Conservation (phyloP, 352 stramenopile species). For the Phytophthora pini region DNA sequence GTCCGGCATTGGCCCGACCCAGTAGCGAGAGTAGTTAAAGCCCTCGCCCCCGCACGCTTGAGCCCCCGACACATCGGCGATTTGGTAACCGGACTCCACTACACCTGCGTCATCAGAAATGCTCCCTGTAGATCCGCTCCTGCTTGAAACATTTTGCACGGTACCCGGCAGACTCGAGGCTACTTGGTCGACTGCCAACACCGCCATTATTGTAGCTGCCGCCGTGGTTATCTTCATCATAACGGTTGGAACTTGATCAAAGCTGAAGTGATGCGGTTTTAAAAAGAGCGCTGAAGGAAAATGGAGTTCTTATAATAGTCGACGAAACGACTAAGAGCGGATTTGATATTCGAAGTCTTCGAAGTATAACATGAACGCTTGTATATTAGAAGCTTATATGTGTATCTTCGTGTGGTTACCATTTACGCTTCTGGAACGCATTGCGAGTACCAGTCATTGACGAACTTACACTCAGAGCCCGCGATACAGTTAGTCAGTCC, state of each 20-base stretch:
- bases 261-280: neutral
- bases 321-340: no score
- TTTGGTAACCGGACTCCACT: slow-evolving; percentile 15
- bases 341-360: neutral
- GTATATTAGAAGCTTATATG: neutral
- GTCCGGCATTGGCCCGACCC: slow-evolving; percentile 16
- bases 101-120: slow-evolving; percentile 1
- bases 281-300: no score
- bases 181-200: neutral
- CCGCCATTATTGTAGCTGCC: neutral
- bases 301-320: no score
- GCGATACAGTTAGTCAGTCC: slow-evolving; percentile 22
- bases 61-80: slow-evolving; percentile 25
- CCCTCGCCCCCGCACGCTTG: slow-evolving; percentile 26
- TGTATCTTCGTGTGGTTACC: neutral
- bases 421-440: slow-evolving; percentile 34
- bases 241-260: neutral
- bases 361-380: neutral
- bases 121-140: neutral
- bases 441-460: slow-evolving; percentile 57
- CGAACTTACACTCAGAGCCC: slow-evolving; percentile 35
- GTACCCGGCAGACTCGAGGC: neutral
- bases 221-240: neutral
- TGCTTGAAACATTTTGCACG: slow-evolving; percentile 3
- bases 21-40: slow-evolving; percentile 35